Evolutionary conservation across 768 basidiomycete species (phyloP), one percentile per base, ranked within the genome.

Genomic region (Jaapia argillacea): DNA sequence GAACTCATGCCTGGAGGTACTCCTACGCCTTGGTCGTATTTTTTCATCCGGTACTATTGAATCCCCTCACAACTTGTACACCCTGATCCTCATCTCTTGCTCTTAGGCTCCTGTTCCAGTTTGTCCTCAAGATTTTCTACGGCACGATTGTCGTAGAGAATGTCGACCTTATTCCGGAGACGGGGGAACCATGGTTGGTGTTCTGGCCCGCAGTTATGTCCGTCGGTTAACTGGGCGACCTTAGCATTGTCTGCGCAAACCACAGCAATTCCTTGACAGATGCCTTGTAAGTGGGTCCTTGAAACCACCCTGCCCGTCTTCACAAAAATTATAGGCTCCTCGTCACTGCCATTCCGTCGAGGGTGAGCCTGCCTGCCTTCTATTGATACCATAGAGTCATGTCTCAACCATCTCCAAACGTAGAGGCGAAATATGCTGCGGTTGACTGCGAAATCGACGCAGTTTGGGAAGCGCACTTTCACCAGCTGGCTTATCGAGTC

Each of bases 91-190:
- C 10, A n/a, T 42, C n/a, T 21, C 16, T 24, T 21, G 7, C 23
- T 31, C 20, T 12, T 41, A 87, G 85, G 26, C 56, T 79, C 14
- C 66, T 88, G 23, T 89, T 87, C 58, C 75, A 74, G 51, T 81
- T 91, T 51, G 87, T 90, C 2, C 77, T 93, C 54, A 86, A 86
- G 58, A 85, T 91, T 48, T 93, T 93, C 64, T 93, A 93, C 59
- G 86, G 86, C 1, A 76, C 81, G 6, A 89, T 93, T 44, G 85
- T 92, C 21, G 72, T 93, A 13, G 87, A 93, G 59, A 85, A 85
- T 55, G 67, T 68, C 3, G 65, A 87, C 37, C 62, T 76, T 41
- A 77, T 93, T 41, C 86, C 88, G 18, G 60, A 67, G 52, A 79
- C 72, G 7, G 90, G 89, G 3, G 63, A 68, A 43, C 85, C 90